Conservation (phyloP, 2,329 filamentous ascomycete species). For the Trichoderma harzianum region DNA sequence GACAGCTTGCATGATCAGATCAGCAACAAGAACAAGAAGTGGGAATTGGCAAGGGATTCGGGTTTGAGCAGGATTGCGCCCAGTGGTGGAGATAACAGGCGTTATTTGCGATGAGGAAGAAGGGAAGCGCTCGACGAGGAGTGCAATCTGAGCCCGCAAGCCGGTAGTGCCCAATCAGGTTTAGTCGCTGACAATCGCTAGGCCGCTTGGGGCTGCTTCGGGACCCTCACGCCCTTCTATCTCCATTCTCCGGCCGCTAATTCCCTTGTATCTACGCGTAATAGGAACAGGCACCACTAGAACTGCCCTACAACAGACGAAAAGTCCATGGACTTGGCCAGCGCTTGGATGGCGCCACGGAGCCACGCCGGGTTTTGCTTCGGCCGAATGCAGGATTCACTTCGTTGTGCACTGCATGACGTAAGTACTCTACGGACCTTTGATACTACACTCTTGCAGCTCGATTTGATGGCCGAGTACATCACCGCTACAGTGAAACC, state of each 20-base stretch:
- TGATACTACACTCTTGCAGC: neutral
- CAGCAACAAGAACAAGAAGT: neutral
- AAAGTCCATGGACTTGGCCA: conserved; percentile 10
- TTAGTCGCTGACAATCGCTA: accelerated
- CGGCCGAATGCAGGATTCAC: neutral
- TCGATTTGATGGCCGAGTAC: neutral
- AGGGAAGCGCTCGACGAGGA: neutral
- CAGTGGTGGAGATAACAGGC: conserved; percentile 10
- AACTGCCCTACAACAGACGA: neutral
- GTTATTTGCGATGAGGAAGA: neutral
- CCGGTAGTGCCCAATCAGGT: neutral
- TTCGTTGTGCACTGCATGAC: conserved; percentile 1
- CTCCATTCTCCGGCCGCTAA: conserved; percentile 9
- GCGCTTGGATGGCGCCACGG: neutral
- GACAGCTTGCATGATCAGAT: conserved; percentile 12
- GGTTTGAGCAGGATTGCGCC: conserved; percentile 7
- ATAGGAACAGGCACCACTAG: neutral
- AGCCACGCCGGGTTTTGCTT: neutral
- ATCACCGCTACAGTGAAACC: neutral
- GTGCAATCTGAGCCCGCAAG: neutral
- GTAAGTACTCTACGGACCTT: neutral
- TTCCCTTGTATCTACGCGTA: neutral
- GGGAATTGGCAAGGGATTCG: conserved; percentile 13
- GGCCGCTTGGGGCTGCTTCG: neutral
- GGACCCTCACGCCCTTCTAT: neutral